phyloP scores from a whole-genome alignment of 805 yeast genomes.

The Ogataea pignaliae region DNA sequence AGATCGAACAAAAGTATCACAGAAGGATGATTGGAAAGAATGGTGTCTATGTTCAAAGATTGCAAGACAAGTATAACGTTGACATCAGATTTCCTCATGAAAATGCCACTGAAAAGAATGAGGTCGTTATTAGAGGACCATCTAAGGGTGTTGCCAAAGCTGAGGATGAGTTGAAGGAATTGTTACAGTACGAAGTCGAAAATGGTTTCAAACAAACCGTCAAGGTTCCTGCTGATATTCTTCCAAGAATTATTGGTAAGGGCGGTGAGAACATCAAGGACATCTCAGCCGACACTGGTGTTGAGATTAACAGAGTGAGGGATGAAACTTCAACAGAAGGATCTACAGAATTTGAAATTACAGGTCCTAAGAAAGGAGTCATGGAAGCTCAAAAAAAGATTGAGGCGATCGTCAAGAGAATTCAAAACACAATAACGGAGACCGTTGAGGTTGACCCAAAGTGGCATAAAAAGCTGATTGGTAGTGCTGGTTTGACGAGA shows the following conservation, averaged over 20 bases:
- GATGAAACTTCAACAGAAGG: conserved; percentile 41
- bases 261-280: conserved; percentile 79
- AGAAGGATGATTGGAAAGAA: conserved; percentile 77
- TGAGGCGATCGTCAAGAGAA: conserved; percentile 56
- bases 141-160: conserved; percentile 84
- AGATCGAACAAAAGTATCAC: conserved; percentile 75
- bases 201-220: conserved; percentile 69
- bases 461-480: conserved; percentile 72
- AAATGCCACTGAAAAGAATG: conserved; percentile 48
- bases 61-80: conserved; percentile 85
- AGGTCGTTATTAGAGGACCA: conserved; percentile 78
- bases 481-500: conserved; percentile 70
- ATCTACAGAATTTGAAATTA: conserved; percentile 58
- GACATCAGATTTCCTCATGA: conserved; percentile 68
- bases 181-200: conserved; percentile 81
- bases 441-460: conserved; percentile 66
- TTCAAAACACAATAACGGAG: conserved; percentile 55
- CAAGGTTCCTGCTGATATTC: conserved; percentile 64
- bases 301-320: conserved; percentile 46
- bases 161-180: conserved; percentile 75
- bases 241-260: conserved; percentile 86
- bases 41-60: conserved; percentile 76
- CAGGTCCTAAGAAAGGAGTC: conserved; percentile 75
- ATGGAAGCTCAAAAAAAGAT: conserved; percentile 66
- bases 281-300: conserved; percentile 66